phyloP scores from a whole-genome alignment of 2,329 filamentous ascomycete species.

The Cercospora nicotianae region DNA sequence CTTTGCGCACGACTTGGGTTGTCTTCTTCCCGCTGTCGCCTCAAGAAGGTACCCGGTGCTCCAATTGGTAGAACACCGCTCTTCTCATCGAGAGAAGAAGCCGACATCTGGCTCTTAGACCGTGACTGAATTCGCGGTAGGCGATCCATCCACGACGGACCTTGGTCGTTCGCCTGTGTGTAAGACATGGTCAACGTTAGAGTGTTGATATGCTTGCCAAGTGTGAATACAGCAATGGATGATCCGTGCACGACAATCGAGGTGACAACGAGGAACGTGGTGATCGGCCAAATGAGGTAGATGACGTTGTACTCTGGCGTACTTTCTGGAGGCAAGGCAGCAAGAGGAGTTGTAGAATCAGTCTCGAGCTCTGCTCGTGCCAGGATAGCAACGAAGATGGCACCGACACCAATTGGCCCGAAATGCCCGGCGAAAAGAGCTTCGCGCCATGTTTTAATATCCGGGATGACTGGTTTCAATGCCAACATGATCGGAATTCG shows the following conservation, averaged over 20 bases:
- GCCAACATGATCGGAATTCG: slow-evolving; percentile 92
- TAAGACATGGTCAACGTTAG: slow-evolving; percentile 94
- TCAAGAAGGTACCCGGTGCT: slow-evolving; percentile 72
- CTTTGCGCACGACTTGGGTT: slow-evolving; percentile 60
- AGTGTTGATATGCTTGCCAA: slow-evolving; percentile 98
- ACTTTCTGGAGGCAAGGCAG: slow-evolving; percentile 54
- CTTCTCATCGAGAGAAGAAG: slow-evolving; percentile 59
- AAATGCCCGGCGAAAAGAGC: slow-evolving; percentile 96
- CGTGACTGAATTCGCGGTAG: slow-evolving; percentile 80
- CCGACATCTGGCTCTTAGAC: slow-evolving; percentile 75
- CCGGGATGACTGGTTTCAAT: slow-evolving; percentile 89
- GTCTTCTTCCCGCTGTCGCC: slow-evolving; percentile 76
- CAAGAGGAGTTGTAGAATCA: slow-evolving; percentile 67
- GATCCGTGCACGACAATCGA: slow-evolving; percentile 96
- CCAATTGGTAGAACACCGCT: slow-evolving; percentile 65
- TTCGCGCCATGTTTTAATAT: slow-evolving; percentile 97
- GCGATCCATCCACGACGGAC: slow-evolving; percentile 91
- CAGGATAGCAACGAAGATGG: slow-evolving; percentile 91
- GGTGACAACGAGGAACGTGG: slow-evolving; percentile 86
- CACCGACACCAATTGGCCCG: slow-evolving; percentile 93
- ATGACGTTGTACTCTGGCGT: slow-evolving; percentile 69
- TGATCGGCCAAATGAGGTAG: slow-evolving; percentile 90
- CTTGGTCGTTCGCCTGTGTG: slow-evolving; percentile 83
- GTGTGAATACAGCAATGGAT: slow-evolving; percentile 95
- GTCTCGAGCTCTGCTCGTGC: slow-evolving; percentile 88